Base-by-base conservation (phyloP, 2,329 filamentous ascomycete species). In the Dothistroma septosporum region DNA sequence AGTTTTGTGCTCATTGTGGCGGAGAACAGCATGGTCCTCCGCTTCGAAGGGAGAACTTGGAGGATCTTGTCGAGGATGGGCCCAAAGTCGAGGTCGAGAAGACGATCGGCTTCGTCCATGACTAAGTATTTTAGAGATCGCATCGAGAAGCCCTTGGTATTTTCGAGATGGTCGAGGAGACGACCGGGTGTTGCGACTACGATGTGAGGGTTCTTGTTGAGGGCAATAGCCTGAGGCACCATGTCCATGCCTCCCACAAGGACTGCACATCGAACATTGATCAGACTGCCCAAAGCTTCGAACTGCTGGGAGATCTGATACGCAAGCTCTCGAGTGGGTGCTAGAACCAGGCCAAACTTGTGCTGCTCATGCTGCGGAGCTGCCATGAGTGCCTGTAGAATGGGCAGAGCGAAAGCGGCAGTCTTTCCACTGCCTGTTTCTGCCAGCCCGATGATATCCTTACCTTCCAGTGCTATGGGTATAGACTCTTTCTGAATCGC, bases 391-490 rank as follows among this genome's bases (percentile, higher is more conserved):
- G 89, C 87, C 76, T 97, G 92, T 2, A 99, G 83, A 44, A 99
- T 95, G 0, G 94, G 94, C 2, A 99, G 80, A 0, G 91, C 92
- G 74, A 97, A 99, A 0, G 94, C 92, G 7, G 92, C 93, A 0
- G 94, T 97, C 80, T 97, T 99, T 77, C 94, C 94, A 72, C 87
- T 92, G 68, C 94, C 94, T 0, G 94, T 99, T 77, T 99, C 93
- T 33, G 94, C 94, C 55, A 97, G 82, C 47, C 92, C 94, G 68
- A 99, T 96, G 35, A 97, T 81, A 75, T 97, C 94, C 70, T 91
- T 85, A 56, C 89, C 87, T 70, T 89, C 77, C 4, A 97, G 82
- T 37, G 92, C 92, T 4, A 85, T 72, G 4, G 93, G 93, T 68
- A 97, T 96, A 0, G 92, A 84, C 74, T 95, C 85, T 55, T 83